phyloP scores from a whole-genome alignment of 495 filamentous ascomycete genomes.

The Achaetomiella virescens region DNA sequence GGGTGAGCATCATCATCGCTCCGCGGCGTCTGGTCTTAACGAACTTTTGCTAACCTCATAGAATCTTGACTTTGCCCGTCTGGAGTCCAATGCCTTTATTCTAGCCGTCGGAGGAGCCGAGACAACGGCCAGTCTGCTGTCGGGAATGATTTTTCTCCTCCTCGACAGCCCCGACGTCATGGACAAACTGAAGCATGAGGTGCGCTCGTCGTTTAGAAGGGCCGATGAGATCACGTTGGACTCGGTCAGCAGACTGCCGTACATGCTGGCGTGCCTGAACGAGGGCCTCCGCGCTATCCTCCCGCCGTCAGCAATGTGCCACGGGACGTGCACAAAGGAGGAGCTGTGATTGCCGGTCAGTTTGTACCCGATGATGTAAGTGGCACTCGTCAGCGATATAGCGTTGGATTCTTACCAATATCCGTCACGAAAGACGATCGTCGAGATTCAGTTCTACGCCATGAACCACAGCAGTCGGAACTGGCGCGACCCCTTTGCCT shows the following conservation, averaged over 20 bases:
- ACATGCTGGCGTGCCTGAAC: constrained; percentile 50
- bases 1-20: constrained; percentile 21
- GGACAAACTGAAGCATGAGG: constrained; percentile 42
- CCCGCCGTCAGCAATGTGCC: constrained; percentile 45
- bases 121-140: constrained; percentile 54
- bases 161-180: constrained; percentile 39
- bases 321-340: constrained; percentile 39
- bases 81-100: constrained; percentile 36
- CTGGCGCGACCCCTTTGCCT: neutral
- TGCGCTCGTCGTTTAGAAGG: constrained; percentile 43
- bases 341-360: constrained; percentile 41
- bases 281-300: constrained; percentile 54
- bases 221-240: constrained; percentile 48
- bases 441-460: constrained; percentile 33
- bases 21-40: neutral
- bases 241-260: constrained; percentile 41
- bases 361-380: constrained; percentile 39
- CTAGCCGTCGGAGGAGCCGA: constrained; percentile 51
- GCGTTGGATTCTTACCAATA: neutral
- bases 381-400: no score
- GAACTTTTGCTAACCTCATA: neutral
- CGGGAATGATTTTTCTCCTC: constrained; percentile 47
- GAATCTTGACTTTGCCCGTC: neutral
- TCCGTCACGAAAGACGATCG: constrained; percentile 33
- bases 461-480: constrained; percentile 1